A percentile compares a stretch with the other conserved stretches of the same genome.
Conservation (phyloP, 495 filamentous ascomycete genomes). For the Aspergillus ellipticus region DNA sequence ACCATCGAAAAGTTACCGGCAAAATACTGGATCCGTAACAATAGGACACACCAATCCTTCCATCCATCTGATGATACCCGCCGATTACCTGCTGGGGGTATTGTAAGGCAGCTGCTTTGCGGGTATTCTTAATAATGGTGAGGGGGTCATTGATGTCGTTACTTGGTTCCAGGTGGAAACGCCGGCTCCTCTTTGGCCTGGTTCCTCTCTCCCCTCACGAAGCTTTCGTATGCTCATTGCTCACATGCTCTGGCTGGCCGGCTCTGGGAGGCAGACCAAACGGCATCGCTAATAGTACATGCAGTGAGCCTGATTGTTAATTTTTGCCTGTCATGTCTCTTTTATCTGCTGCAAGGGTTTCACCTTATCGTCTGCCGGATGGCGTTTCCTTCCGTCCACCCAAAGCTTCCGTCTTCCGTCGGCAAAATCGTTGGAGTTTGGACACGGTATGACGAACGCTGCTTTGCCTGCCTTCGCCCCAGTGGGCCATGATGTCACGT, state of each 20-base stretch:
- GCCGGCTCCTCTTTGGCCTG: slow-evolving; percentile 13
- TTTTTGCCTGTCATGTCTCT: neutral
- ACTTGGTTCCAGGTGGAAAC: slow-evolving; percentile 19
- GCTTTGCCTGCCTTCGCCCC: slow-evolving; percentile 1
- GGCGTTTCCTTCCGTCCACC: neutral
- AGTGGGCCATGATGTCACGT: slow-evolving; percentile 26
- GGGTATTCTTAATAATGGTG: slow-evolving; percentile 9
- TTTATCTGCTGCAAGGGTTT: slow-evolving; percentile 2
- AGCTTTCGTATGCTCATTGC: neutral
- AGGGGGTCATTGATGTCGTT: slow-evolving; percentile 12
- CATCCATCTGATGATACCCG: slow-evolving; percentile 1
- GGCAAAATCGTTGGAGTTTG: neutral
- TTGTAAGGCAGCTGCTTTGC: slow-evolving; percentile 8
- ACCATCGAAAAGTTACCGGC: slow-evolving; percentile 11
- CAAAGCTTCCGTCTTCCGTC: neutral
- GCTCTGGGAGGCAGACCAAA: neutral
- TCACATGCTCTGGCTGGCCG: neutral
- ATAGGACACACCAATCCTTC: slow-evolving; percentile 1
- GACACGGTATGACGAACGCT: slow-evolving; percentile 15
- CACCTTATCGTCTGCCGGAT: neutral
- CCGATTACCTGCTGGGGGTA: slow-evolving; percentile 9
- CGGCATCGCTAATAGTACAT: neutral
- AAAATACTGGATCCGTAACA: slow-evolving; percentile 18
- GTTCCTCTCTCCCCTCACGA: neutral
- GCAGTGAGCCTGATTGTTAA: neutral